Evolutionary conservation across 495 filamentous ascomycete species (phyloP).

Genomic region (Neurospora hispaniola): DNA sequence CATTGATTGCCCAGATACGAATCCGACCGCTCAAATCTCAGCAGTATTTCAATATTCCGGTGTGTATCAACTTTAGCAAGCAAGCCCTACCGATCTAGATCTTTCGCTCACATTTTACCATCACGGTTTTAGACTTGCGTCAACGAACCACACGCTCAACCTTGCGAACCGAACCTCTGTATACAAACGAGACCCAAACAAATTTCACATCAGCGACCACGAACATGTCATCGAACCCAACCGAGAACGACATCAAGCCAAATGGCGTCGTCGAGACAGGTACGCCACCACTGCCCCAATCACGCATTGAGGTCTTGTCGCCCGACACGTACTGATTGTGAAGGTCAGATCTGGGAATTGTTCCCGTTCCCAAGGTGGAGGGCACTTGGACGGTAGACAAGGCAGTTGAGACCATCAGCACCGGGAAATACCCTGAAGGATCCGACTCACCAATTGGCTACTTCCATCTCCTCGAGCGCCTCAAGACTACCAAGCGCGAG

Average conservation of each 20-base stretch:
- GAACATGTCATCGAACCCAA: background rate
- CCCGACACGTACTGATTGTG: background rate
- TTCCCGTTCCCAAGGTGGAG: conserved; percentile 23
- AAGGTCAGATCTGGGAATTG: conserved; percentile 14
- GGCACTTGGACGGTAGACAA: conserved; percentile 42
- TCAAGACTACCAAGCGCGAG: conserved; percentile 93
- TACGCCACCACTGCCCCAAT: background rate
- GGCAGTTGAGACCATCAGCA: conserved; percentile 32
- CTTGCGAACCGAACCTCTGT: background rate
- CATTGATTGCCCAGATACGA: background rate
- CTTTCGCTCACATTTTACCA: background rate
- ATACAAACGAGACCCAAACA: background rate
- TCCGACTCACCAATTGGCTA: conserved; percentile 73
- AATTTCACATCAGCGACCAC: background rate
- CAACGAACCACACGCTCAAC: background rate
- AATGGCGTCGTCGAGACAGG: background rate
- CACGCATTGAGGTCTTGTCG: background rate
- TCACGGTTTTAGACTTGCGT: background rate
- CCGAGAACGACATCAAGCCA: background rate
- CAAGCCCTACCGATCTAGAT: background rate
- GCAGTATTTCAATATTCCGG: background rate
- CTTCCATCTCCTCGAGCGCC: conserved; percentile 82
- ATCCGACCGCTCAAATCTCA: background rate
- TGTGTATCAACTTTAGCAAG: background rate
- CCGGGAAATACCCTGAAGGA: conserved; percentile 42